A percentile compares a stretch with the other conserved stretches of the same genome.
These are phyloP conservation scores for Astrothelium macrocarpum DNA, from an alignment of 495 filamentous ascomycete genomes.

Conservation along the genomic window DNA sequence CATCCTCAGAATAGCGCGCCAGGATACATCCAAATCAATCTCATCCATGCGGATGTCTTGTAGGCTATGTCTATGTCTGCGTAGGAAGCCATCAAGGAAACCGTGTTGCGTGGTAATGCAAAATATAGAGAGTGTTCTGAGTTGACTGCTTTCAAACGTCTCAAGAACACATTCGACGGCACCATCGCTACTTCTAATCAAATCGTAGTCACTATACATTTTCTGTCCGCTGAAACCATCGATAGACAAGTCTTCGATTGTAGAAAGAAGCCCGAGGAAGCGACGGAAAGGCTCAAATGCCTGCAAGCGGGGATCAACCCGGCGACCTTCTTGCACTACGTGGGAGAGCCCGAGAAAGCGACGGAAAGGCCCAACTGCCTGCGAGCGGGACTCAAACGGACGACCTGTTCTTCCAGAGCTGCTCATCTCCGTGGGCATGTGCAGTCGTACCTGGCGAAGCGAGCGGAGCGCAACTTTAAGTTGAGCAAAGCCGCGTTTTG, in stretches of 20 bases:
- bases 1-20: background rate
- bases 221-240: background rate
- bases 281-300: background rate
- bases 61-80: background rate
- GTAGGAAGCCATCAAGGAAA: background rate
- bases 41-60: background rate
- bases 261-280: background rate
- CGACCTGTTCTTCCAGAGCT: background rate
- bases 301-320: background rate
- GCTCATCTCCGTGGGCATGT: background rate
- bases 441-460: background rate
- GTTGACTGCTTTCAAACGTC: background rate
- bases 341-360: too few relatives aligned
- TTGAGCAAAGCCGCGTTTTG: background rate
- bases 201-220: background rate
- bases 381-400: background rate
- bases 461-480: background rate
- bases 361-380: background rate
- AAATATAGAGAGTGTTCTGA: background rate
- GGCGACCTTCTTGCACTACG: too few relatives aligned
- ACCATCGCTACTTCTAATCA: background rate
- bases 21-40: background rate
- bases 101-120: background rate
- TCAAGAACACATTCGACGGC: background rate
- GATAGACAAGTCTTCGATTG: background rate